Conservation (phyloP, 1,139 yeast species). For the Debaryomyces robertsiae region DNA sequence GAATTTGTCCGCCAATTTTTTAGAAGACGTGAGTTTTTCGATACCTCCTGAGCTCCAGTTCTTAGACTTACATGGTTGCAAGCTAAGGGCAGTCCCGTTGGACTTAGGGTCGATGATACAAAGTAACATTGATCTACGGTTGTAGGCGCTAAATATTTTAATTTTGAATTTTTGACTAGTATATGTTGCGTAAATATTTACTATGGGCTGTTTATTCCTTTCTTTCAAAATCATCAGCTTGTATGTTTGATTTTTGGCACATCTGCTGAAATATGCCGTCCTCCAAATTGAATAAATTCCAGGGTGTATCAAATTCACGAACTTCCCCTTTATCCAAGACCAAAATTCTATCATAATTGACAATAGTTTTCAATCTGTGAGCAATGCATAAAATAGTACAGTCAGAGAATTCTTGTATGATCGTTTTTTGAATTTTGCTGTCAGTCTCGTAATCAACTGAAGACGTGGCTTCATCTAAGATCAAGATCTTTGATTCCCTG, state of each 20-base stretch:
- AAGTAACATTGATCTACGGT: neutral
- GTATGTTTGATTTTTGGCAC: slow-evolving; percentile 58
- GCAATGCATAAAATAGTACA: slow-evolving; percentile 82
- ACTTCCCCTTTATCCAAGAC: slow-evolving; percentile 68
- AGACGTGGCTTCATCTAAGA: slow-evolving; percentile 83
- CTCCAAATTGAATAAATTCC: slow-evolving; percentile 35
- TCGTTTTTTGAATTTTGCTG: slow-evolving; percentile 65
- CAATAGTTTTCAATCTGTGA: slow-evolving; percentile 70
- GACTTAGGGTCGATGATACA: slow-evolving; percentile 2
- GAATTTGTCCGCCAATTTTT: slow-evolving; percentile 8
- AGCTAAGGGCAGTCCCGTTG: neutral
- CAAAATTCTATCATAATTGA: slow-evolving; percentile 63
- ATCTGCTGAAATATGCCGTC: slow-evolving; percentile 44
- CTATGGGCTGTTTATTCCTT: neutral
- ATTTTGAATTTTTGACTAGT: neutral
- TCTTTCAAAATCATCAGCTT: slow-evolving; percentile 22
- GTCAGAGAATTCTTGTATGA: slow-evolving; percentile 57
- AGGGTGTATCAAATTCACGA: slow-evolving; percentile 61
- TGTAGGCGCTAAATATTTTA: neutral
- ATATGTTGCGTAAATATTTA: slow-evolving; percentile 1
- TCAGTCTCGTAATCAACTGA: slow-evolving; percentile 82
- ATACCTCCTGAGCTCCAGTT: slow-evolving; percentile 7
- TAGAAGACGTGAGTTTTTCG: slow-evolving; percentile 9
- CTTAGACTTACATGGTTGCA: slow-evolving; percentile 4
- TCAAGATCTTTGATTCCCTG: slow-evolving; percentile 64